A percentile compares a stretch with the other conserved stretches of the same genome.
Conservation (phyloP, 176 grass and related monocot species). For the Themeda triandra region DNA sequence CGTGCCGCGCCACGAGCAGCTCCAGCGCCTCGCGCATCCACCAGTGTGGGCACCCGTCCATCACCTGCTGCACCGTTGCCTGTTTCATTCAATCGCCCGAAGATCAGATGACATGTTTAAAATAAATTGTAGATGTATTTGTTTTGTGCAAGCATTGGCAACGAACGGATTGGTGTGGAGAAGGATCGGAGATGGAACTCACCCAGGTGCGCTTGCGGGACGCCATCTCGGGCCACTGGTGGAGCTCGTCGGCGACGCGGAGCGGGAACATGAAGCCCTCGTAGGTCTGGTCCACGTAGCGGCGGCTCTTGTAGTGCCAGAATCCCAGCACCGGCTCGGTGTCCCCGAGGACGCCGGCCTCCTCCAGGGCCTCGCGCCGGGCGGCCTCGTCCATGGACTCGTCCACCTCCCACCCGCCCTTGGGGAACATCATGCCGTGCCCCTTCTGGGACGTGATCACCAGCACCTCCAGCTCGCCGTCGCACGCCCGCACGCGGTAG, state of each 20-base stretch:
- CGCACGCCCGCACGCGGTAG: slow-evolving; percentile 38
- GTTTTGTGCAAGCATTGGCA: neutral
- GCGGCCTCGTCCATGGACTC: slow-evolving; percentile 80
- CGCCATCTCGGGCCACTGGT: slow-evolving; percentile 88
- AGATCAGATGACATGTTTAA: neutral
- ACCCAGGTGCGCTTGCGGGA: slow-evolving; percentile 75
- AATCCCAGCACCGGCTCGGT: slow-evolving; percentile 45
- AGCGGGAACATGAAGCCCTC: slow-evolving; percentile 87
- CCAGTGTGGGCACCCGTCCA: slow-evolving; percentile 68
- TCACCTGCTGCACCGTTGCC: slow-evolving; percentile 68
- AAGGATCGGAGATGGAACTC: neutral
- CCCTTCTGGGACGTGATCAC: slow-evolving; percentile 91
- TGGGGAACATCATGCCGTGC: slow-evolving; percentile 95
- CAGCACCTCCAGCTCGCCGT: slow-evolving; percentile 64
- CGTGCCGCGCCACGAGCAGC: slow-evolving; percentile 46
- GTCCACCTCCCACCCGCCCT: slow-evolving; percentile 94
- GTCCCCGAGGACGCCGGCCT: slow-evolving; percentile 75
- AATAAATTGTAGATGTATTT: too few relatives aligned
- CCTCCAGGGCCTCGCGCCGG: slow-evolving; percentile 79
- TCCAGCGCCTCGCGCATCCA: slow-evolving; percentile 94
- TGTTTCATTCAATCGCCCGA: neutral
- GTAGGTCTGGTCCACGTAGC: slow-evolving; percentile 50
- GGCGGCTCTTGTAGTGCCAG: slow-evolving; percentile 85
- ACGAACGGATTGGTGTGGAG: neutral
- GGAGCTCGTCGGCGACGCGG: slow-evolving; percentile 64